phyloP scores from a whole-genome alignment of 2,329 filamentous ascomycete genomes.

The Ascochyta clinopodiicola region DNA sequence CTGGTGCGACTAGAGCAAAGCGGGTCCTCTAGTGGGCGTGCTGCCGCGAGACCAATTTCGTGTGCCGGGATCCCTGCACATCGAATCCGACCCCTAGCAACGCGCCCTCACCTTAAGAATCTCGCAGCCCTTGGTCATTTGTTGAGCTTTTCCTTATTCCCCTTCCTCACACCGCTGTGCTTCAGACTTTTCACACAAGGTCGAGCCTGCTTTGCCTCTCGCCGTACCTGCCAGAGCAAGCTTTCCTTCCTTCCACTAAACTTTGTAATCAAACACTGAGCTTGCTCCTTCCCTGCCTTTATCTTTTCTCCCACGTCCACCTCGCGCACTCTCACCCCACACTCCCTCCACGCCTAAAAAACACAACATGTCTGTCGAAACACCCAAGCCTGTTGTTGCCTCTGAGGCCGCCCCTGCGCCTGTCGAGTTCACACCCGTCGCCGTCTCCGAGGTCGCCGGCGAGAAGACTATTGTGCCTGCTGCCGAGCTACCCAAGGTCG shows the following conservation, averaged over 20 bases:
- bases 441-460: slow-evolving; percentile 52
- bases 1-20: slow-evolving; percentile 32
- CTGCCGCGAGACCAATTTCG: slow-evolving; percentile 45
- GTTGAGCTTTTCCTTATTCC: slow-evolving; percentile 36
- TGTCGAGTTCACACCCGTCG: slow-evolving; percentile 45
- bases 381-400: slow-evolving; percentile 70
- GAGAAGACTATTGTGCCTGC: slow-evolving; percentile 42
- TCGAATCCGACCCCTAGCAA: slow-evolving; percentile 44
- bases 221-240: slow-evolving; percentile 35
- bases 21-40: slow-evolving; percentile 41
- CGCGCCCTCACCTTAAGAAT: slow-evolving; percentile 46
- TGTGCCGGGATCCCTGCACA: slow-evolving; percentile 38
- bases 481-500: slow-evolving; percentile 47
- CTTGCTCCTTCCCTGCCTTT: slow-evolving; percentile 26
- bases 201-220: slow-evolving; percentile 39
- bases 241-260: slow-evolving; percentile 38
- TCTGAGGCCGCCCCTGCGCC: slow-evolving; percentile 45
- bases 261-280: slow-evolving; percentile 42
- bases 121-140: slow-evolving; percentile 37
- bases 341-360: slow-evolving; percentile 15
- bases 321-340: slow-evolving; percentile 17
- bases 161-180: slow-evolving; percentile 42
- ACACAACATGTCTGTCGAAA: slow-evolving; percentile 69
- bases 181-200: slow-evolving; percentile 31
- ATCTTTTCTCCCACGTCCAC: slow-evolving; percentile 11